A percentile compares a stretch with the other conserved stretches of the same genome.
Evolutionary conservation across 78 protist species (phyloP).

Genomic region (Dictyostelium discoideum): DNA sequence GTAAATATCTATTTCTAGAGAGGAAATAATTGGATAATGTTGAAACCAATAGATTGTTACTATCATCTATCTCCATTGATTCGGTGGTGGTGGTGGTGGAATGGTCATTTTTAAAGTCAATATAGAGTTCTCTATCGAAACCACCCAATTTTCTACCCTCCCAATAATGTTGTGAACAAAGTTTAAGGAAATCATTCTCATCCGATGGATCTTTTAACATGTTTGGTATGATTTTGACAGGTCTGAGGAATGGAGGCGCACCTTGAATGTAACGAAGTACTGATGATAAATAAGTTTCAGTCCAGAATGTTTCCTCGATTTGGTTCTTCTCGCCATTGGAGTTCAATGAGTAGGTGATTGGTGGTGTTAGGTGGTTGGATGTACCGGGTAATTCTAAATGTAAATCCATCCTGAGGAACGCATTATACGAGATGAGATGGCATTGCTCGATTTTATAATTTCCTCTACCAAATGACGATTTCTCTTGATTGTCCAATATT

Average conservation of each 20-base stretch:
- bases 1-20: constrained; percentile 41
- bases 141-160: constrained; percentile 68
- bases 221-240: constrained; percentile 25
- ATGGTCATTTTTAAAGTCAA: neutral
- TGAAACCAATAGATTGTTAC: constrained; percentile 53
- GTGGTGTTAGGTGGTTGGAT: constrained; percentile 14
- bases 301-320: constrained; percentile 63
- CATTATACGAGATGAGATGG: constrained; percentile 38
- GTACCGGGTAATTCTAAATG: constrained; percentile 43
- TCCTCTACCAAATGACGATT: constrained; percentile 73
- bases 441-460: constrained; percentile 34
- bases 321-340: constrained; percentile 30
- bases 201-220: neutral
- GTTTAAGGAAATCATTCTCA: constrained; percentile 23
- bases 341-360: constrained; percentile 27
- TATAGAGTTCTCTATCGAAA: constrained; percentile 35
- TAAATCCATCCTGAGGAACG: constrained; percentile 63
- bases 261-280: constrained; percentile 25
- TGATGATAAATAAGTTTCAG: constrained; percentile 40
- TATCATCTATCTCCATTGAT: constrained; percentile 49
- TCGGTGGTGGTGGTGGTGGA: neutral
- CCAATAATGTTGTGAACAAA: constrained; percentile 60
- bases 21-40: constrained; percentile 22
- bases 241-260: constrained; percentile 40
- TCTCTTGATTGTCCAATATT: constrained; percentile 49